Base-by-base conservation (phyloP, 306 rosid genomes). In the Carpinus fangiana region DNA sequence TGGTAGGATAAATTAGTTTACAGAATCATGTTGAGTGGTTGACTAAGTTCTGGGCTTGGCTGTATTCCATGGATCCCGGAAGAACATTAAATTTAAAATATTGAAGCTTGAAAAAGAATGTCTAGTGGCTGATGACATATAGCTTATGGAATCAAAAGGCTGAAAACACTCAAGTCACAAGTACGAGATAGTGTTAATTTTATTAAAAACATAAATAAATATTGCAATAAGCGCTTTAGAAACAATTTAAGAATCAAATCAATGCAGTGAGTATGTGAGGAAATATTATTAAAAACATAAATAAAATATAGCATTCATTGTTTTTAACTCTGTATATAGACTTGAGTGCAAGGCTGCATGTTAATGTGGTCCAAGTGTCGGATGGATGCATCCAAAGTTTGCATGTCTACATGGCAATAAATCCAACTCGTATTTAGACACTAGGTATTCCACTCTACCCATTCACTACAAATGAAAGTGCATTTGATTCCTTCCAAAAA, bases 1-100 rank as follows among this genome's bases (percentile, higher is more conserved):
- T 9, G 72, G 51, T 38, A 10, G 72, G 48, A 67, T 67, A 71
- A 59, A 54, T 64, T 16, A 43, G 59, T 55, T 56, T 47, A 68
- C 23, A 68, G 11, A 47, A 38, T 67, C 51, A 67, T 9, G 36
- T 23, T 59, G 28, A 59, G 36, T 59, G 26, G 16, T 53, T 41
- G 66, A 18, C 48, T 52, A 45, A 55, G 36, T 75, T 51, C 52
- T 47, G 66, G 68, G 71, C 57, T 20, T 52, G 4, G 16, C 47
- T 10, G 66, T 47, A 47, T 38, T 57, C 71, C 21, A 57, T 45
- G 16, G 68, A 20, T 70, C 46, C 17, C 13, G 48, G 60, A 34
- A 48, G 13, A 60, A 36, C 16, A 31, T 48, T 7, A 46, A 60
- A 47, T 41, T 52, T 47, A 72, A 52, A 38, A 7, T 61, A 36